Evolutionary conservation across 306 rosid genomes (phyloP), one percentile per base, ranked within the genome.

Genomic region (Prinsepia uniflora): DNA sequence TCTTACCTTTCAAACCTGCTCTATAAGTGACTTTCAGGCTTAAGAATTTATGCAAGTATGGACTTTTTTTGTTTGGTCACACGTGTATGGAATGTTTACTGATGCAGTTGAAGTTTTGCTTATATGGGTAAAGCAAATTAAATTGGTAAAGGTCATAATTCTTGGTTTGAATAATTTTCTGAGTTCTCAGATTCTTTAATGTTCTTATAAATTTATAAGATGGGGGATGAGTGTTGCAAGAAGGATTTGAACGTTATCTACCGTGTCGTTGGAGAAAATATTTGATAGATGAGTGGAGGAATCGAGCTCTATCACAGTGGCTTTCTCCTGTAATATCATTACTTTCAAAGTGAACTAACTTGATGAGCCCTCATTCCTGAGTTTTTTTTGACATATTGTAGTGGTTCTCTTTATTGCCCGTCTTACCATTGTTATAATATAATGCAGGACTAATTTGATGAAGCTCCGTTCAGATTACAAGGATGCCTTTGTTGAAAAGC

Each of bases 401-500:
- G 34, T 17, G 6, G 0, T 9, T 73, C 44, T n/a, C 10, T 53
- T 75, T 53, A 15, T 47, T 22, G 13, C 42, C 19, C 42, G 4
- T 61, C 58, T 68, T 55, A 79, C 43, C 6, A 53, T 40, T 65
- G 65, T 36, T 58, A 2, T 68, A 30, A n/a, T 77, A 3, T 72
- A 40, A 20, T 77, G 78, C 81, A 88, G 88, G 93, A 85, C 90
- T 76, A 85, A 81, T 67, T 71, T 88, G 75, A 85, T 83, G 93
- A 81, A 83, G 83, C 85, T 85, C 41, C 83, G 84, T 19, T 69
- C 88, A 13, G 93, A 88, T 49, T 85, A 88, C 52, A 88, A 85
- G 77, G 88, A 88, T 56, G 82, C 76, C 68, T 88, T 85, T 78
- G 81, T 81, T 67, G 86, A 85, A 72, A 85, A 81, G 71, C 86